Percentiles rank a stretch among this genome's conserved stretches.
Conservation (phyloP, 2,329 filamentous ascomycete species). For the Paracoccidioides lutzii region DNA sequence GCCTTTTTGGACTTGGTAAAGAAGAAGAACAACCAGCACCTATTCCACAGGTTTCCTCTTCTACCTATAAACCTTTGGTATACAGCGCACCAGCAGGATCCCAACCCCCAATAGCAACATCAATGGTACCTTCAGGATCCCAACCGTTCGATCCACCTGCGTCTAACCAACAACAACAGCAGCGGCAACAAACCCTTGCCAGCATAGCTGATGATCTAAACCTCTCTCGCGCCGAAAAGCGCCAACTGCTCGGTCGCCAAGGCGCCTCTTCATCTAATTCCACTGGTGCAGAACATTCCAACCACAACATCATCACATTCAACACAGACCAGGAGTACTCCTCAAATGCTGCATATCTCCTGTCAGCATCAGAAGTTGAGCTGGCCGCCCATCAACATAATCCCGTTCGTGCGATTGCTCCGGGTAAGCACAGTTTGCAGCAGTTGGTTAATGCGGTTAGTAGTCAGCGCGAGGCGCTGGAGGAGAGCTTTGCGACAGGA, state of each 20-base stretch:
- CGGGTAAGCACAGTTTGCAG: conserved; percentile 78
- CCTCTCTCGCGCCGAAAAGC: conserved; percentile 59
- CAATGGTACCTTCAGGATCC: conserved; percentile 5
- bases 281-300: conserved; percentile 31
- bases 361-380: conserved; percentile 48
- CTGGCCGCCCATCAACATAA: conserved; percentile 51
- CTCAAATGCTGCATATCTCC: conserved; percentile 65
- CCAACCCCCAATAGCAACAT: neutral
- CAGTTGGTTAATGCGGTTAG: conserved; percentile 76
- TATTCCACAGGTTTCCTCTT: conserved; percentile 4
- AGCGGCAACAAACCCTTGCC: conserved; percentile 44
- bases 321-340: conserved; percentile 80
- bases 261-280: neutral
- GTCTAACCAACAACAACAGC: neutral
- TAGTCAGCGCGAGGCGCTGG: conserved; percentile 71
- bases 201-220: conserved; percentile 65
- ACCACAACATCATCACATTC: conserved; percentile 65
- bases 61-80: conserved; percentile 30
- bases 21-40: conserved; percentile 14
- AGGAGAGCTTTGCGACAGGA: conserved; percentile 80
- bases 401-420: conserved; percentile 67
- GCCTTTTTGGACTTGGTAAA: conserved; percentile 30
- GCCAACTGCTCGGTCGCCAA: conserved; percentile 72
- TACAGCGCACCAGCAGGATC: conserved; percentile 18
- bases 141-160: neutral